Evolutionary conservation across 331 rosid genomes (phyloP).

Genomic region (Pyracantha coccinea): DNA sequence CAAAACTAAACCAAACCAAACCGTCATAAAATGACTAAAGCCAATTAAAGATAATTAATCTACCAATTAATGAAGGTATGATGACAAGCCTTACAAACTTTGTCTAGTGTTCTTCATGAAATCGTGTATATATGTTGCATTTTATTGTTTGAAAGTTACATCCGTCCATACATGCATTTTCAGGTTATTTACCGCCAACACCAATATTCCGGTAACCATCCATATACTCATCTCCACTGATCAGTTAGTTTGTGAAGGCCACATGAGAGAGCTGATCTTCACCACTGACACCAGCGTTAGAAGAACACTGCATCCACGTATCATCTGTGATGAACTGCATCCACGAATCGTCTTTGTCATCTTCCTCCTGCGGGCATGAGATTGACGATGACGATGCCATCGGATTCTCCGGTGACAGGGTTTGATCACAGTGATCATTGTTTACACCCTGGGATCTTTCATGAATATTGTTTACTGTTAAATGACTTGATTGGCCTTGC

Average conservation of each 20-base stretch:
- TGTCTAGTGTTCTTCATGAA: no score
- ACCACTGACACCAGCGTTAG: conserved; percentile 33
- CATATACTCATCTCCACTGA: not conserved
- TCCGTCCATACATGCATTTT: conserved; percentile 8
- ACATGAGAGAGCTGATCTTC: conserved; percentile 48
- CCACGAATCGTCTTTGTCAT: conserved; percentile 95
- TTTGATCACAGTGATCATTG: conserved; percentile 50
- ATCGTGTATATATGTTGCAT: conserved; percentile 4
- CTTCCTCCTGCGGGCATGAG: conserved; percentile 54
- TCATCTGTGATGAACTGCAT: conserved; percentile 95
- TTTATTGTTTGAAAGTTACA: conserved; percentile 22
- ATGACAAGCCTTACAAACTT: not conserved
- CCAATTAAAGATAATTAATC: conserved; percentile 28
- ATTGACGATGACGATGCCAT: conserved; percentile 57
- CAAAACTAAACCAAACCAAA: conserved; percentile 18
- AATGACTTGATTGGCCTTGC: conserved; percentile 52
- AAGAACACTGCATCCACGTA: conserved; percentile 68
- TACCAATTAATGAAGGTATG: conserved; percentile 7
- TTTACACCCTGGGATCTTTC: conserved; percentile 43
- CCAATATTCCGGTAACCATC: not conserved
- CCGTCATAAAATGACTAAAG: conserved; percentile 2
- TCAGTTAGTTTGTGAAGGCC: conserved; percentile 52
- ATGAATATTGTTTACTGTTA: conserved; percentile 6
- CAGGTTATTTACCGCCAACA: conserved; percentile 52
- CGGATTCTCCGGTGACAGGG: conserved; percentile 70